Evolutionary conservation across 108 stramenopile genomes (phyloP), one percentile per base, ranked within the genome.

Genomic region (Pseudonitzschia pungens): DNA sequence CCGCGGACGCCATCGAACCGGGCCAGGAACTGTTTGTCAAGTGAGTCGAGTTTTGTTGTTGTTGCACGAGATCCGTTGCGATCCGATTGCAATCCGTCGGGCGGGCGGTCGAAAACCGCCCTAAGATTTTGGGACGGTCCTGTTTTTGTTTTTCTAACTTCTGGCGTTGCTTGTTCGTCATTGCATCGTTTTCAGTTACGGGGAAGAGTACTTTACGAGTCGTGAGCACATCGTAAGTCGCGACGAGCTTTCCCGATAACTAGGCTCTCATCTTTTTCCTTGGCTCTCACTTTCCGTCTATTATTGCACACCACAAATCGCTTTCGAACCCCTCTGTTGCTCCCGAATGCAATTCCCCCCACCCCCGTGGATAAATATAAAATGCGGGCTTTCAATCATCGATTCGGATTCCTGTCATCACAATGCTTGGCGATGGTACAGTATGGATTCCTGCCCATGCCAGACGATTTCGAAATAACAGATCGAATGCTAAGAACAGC

Each of bases 1-100:
- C 85, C 4, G 26, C 21, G 0, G 28, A 45, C 16, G 43, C 73
- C 7, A 79, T 92, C 65, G 70, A 68, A 53, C 80, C 77, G 1
- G 88, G 86, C 15, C 78, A 77, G 7, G 89, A 89, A 66, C 48
- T 93, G 0, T 87, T 76, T 62, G 81, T 81, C 45, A 18, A 48
- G 45, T 48, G 45, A 48, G 45, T 48, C 27, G 16, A 24, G 58
- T 64, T 24, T 0, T 57, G 56, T 50, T 28, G 42, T 43, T 43
- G 42, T 11, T 8, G 45, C 45, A 48, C 45, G 10, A 48, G 14
- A 48, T 18, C 45, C 2, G 2, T 36, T 6, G 36, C 36, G 6
- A 6, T 5, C 36, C 2, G 6, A 36, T 2, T 36, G 2, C 36
- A 48, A 48, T 48, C 45, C 7, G 45, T 48, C 7, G 5, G 16